phyloP scores from a whole-genome alignment of 495 filamentous ascomycete genomes.

The Penicillium taxi region DNA sequence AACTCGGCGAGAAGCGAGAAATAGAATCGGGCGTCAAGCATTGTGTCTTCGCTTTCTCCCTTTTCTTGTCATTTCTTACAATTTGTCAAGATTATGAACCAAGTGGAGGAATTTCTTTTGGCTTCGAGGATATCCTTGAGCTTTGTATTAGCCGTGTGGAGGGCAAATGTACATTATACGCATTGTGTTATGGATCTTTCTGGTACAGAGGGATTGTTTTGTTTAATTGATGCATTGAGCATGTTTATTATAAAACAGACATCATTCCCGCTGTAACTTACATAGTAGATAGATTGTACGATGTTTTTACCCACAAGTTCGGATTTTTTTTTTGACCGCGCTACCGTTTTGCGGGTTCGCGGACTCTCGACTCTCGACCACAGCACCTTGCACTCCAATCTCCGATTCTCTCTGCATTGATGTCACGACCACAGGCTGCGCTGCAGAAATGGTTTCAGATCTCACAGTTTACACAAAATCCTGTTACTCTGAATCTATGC shows the following conservation, averaged over 20 bases:
- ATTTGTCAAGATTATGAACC: too few relatives aligned
- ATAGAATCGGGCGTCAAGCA: slow-evolving; percentile 11
- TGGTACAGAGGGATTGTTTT: slow-evolving; percentile 26
- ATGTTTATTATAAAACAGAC: too few relatives aligned
- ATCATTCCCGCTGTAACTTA: slow-evolving; percentile 2
- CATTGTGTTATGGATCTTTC: slow-evolving; percentile 31
- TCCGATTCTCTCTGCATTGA: too few relatives aligned
- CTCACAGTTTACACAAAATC: too few relatives aligned
- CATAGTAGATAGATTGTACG: neutral
- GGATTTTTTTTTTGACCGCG: neutral
- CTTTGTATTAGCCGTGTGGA: slow-evolving; percentile 21
- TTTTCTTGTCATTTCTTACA: slow-evolving; percentile 14
- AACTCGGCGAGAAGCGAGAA: too few relatives aligned
- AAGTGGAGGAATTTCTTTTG: slow-evolving; percentile 2
- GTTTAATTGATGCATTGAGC: slow-evolving; percentile 28
- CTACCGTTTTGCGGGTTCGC: neutral
- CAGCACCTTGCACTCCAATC: neutral
- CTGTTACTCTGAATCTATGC: too few relatives aligned
- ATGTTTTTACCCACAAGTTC: too few relatives aligned
- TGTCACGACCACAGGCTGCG: too few relatives aligned
- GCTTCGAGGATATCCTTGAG: slow-evolving; percentile 24
- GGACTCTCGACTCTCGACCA: neutral
- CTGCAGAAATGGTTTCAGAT: too few relatives aligned
- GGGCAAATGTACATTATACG: slow-evolving; percentile 43
- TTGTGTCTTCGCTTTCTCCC: slow-evolving; percentile 20